phyloP scores from a whole-genome alignment of 1,284 basidiomycete species.

The Inonotus hispidus region DNA sequence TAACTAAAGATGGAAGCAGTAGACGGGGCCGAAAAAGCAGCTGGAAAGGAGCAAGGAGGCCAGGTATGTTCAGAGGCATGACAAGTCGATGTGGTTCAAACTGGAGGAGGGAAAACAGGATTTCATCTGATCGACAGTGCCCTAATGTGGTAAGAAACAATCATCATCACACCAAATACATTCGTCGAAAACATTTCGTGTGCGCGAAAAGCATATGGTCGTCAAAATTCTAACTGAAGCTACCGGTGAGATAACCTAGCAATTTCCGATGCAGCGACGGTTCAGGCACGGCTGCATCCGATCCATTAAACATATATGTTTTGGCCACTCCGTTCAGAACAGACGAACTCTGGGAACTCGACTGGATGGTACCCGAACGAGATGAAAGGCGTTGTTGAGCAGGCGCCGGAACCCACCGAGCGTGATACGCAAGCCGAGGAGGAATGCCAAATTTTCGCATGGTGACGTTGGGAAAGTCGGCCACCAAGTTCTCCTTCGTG shows the following conservation, averaged over 20 bases:
- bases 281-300: too few relatives aligned
- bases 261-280: not conserved
- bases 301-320: not conserved
- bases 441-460: not conserved
- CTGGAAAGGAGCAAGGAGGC: slow-evolving; percentile 70
- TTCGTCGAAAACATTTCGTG: not conserved
- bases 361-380: not conserved
- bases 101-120: not conserved
- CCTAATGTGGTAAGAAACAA: not conserved
- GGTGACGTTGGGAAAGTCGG: not conserved
- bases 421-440: not conserved
- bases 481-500: not conserved
- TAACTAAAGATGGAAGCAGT: slow-evolving; percentile 64
- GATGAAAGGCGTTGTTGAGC: not conserved
- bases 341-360: not conserved
- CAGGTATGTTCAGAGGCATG: slow-evolving; percentile 78
- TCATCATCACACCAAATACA: not conserved
- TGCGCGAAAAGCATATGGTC: not conserved
- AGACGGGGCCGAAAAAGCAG: slow-evolving; percentile 69
- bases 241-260: not conserved
- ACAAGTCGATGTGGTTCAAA: not conserved
- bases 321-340: not conserved
- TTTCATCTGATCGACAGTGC: not conserved
- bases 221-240: not conserved
- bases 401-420: not conserved